phyloP scores from a whole-genome alignment of 1,284 basidiomycete genomes.

The Earliella scabrosa region DNA sequence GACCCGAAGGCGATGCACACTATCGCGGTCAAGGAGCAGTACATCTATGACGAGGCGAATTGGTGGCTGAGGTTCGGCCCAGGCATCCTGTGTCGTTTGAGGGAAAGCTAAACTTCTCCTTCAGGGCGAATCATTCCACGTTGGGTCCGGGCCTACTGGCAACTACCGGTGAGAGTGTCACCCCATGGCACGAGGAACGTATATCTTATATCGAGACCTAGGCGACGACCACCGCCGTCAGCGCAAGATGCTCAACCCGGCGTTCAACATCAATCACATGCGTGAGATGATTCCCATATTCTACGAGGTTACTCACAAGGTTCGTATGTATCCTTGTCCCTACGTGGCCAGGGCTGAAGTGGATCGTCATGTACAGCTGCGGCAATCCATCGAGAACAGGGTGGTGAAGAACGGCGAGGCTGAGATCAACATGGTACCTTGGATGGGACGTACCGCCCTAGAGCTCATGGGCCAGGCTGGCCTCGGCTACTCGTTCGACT shows the following conservation, averaged over 20 bases:
- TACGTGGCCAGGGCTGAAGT: no score
- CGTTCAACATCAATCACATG: conserved; percentile 22
- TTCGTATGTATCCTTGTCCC: background rate
- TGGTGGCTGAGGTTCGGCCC: conserved; percentile 17
- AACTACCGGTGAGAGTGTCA: conserved; percentile 2
- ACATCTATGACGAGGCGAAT: conserved; percentile 22
- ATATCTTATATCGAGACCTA: background rate
- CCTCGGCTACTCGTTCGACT: conserved; percentile 35
- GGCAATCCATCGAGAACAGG: conserved; percentile 4
- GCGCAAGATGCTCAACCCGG: conserved; percentile 23
- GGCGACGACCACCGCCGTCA: conserved; percentile 22
- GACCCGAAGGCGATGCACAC: conserved; percentile 24
- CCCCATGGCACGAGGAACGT: background rate
- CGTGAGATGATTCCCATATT: conserved; percentile 20
- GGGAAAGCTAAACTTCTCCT: no score
- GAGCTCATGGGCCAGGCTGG: conserved; percentile 36
- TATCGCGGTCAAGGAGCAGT: conserved; percentile 26
- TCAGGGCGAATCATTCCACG: conserved; percentile 11
- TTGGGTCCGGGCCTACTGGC: conserved; percentile 18
- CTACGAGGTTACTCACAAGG: conserved; percentile 17
- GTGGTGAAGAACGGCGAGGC: background rate
- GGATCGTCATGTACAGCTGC: conserved; percentile 2
- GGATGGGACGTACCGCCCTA: conserved; percentile 33
- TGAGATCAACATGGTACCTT: conserved; percentile 25
- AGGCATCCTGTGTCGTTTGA: no score